Evolutionary conservation across 2,329 filamentous ascomycete genomes (phyloP).

Genomic region (Talaromyces atroroseus): DNA sequence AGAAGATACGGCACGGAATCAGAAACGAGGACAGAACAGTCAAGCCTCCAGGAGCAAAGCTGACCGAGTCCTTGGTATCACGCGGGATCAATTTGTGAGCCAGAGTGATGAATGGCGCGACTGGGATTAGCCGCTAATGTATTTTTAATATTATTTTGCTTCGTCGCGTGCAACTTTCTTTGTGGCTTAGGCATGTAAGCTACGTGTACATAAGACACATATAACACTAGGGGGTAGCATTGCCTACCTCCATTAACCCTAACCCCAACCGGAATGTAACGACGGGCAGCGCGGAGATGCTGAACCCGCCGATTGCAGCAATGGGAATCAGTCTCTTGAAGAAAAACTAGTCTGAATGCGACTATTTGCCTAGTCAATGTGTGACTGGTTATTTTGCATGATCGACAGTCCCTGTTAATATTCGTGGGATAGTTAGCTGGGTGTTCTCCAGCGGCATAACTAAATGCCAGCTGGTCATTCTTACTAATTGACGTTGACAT

Average conservation of each 20-base stretch:
- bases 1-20: conserved; percentile 8
- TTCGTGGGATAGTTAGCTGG: too few species aligned
- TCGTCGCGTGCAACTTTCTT: background rate
- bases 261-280: too few species aligned
- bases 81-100: conserved; percentile 12
- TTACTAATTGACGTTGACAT: background rate
- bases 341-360: too few species aligned
- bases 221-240: too few species aligned
- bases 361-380: too few species aligned
- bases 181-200: background rate
- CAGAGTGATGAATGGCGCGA: conserved; percentile 36
- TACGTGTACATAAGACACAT: background rate
- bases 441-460: background rate
- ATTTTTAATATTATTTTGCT: background rate
- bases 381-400: too few species aligned
- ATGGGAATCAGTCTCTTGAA: too few species aligned
- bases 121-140: conserved; percentile 27
- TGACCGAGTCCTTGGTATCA: conserved; percentile 6
- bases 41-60: conserved; percentile 9
- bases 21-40: background rate
- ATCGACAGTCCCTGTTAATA: too few species aligned
- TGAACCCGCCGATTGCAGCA: background rate
- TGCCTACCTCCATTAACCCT: too few species aligned
- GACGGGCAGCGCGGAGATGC: background rate
- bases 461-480: conserved; percentile 10